A percentile compares a stretch with the other conserved stretches of the same genome.
Conservation (phyloP, 768 basidiomycete species). For the Myochromella boudieri region DNA sequence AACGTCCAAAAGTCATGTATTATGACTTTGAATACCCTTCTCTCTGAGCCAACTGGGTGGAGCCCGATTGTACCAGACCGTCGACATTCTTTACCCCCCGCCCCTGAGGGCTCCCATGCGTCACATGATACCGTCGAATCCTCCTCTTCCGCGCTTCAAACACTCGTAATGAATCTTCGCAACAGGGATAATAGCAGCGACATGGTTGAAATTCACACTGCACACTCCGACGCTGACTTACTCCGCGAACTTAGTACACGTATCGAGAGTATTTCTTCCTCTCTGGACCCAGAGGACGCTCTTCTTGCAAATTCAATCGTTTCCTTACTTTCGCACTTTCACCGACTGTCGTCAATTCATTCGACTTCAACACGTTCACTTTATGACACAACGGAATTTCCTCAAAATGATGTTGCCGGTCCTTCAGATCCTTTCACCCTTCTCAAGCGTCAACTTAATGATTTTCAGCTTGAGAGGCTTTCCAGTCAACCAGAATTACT, state of each 20-base stretch:
- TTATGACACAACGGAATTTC: slow-evolving; percentile 13
- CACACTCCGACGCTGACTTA: slow-evolving; percentile 47
- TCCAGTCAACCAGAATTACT: slow-evolving; percentile 39
- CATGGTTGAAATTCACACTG: slow-evolving; percentile 46
- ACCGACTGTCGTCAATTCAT: slow-evolving; percentile 54
- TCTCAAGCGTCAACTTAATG: slow-evolving; percentile 67
- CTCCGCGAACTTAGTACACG: slow-evolving; percentile 59
- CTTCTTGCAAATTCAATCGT: slow-evolving; percentile 67
- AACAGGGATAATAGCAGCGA: slow-evolving; percentile 39
- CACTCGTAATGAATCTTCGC: slow-evolving; percentile 63
- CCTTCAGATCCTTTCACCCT: slow-evolving; percentile 50
- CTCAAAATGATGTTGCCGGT: slow-evolving; percentile 9
- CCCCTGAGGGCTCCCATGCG: slow-evolving; percentile 31
- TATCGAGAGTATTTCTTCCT: slow-evolving; percentile 46
- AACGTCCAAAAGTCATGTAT: slow-evolving; percentile 74
- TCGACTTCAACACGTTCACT: slow-evolving; percentile 19
- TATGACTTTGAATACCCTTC: slow-evolving; percentile 69
- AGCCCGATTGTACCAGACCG: slow-evolving; percentile 58
- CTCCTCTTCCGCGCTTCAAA: slow-evolving; percentile 56
- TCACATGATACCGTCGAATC: slow-evolving; percentile 29
- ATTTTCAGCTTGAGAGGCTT: slow-evolving; percentile 59
- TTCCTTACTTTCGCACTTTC: slow-evolving; percentile 66
- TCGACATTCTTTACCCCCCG: slow-evolving; percentile 58
- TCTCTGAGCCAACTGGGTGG: slow-evolving; percentile 52
- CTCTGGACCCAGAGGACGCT: slow-evolving; percentile 50